A percentile compares a stretch with the other conserved stretches of the same genome.
These are phyloP conservation scores for Tylopilus plumbeoviolaceoides DNA, from an alignment of 768 basidiomycete genomes.

Conservation along the genomic window DNA sequence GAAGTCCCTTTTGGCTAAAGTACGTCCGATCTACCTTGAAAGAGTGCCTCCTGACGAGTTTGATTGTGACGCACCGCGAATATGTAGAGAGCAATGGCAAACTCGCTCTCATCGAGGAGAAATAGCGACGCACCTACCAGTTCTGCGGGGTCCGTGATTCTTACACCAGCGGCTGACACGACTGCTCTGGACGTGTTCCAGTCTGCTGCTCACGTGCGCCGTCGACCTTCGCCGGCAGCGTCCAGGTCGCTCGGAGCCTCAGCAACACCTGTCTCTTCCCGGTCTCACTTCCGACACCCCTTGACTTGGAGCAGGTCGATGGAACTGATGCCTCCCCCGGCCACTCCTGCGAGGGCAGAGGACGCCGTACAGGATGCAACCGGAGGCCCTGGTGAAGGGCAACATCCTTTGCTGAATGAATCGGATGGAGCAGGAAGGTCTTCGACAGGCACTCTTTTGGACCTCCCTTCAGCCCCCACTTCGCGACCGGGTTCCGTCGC, in stretches of 20 bases:
- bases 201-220: not conserved
- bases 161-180: slow-evolving; percentile 2
- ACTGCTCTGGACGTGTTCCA: slow-evolving; percentile 1
- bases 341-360: not conserved
- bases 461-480: not conserved
- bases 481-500: not conserved
- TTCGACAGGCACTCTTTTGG: not conserved
- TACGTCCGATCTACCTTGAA: slow-evolving; percentile 9
- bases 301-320: not conserved
- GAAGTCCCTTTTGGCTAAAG: slow-evolving; percentile 14
- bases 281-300: not conserved
- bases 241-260: slow-evolving; percentile 1
- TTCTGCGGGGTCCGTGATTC: not conserved
- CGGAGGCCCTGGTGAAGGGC: not conserved
- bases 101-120: not conserved
- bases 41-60: not conserved
- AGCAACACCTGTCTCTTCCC: not conserved
- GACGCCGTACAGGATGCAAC: not conserved
- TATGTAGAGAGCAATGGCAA: slow-evolving; percentile 3
- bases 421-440: not conserved
- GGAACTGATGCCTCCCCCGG: slow-evolving; percentile 4
- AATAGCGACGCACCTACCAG: not conserved
- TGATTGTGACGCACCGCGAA: too few relatives aligned
- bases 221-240: not conserved
- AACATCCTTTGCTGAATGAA: not conserved